Evolutionary conservation across 2,329 filamentous ascomycete genomes (phyloP).

Genomic region (Immersiporthe knoxdaviesiana): DNA sequence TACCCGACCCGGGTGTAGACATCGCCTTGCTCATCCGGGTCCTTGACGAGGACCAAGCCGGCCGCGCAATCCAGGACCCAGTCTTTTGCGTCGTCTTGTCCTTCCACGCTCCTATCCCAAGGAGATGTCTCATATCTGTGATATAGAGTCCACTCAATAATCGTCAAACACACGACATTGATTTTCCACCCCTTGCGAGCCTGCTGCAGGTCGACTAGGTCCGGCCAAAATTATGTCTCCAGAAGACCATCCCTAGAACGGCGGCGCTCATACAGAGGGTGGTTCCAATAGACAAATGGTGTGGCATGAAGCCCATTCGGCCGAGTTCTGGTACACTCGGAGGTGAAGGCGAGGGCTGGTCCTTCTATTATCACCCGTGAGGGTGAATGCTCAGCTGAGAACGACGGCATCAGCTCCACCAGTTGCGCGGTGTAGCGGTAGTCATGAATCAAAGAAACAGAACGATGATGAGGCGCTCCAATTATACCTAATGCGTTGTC

Average conservation of each 20-base stretch:
- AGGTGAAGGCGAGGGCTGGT: not conserved
- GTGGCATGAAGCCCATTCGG: too few species aligned
- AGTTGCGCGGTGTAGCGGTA: not conserved
- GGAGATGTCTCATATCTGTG: not conserved
- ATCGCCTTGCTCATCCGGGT: not conserved
- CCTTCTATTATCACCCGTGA: slow-evolving; percentile 3
- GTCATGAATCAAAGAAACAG: too few species aligned
- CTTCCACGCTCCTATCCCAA: not conserved
- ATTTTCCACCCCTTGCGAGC: not conserved
- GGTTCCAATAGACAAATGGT: not conserved
- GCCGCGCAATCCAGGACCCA: not conserved
- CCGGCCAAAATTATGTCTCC: not conserved
- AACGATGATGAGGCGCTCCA: too few species aligned
- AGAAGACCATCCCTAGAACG: too few species aligned
- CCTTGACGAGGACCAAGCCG: not conserved
- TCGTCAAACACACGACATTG: not conserved
- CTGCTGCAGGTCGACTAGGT: not conserved
- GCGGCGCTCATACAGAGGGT: not conserved
- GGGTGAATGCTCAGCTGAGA: not conserved
- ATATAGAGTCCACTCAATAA: not conserved
- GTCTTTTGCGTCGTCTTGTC: too few species aligned
- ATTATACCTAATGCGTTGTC: too few species aligned
- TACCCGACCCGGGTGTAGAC: not conserved
- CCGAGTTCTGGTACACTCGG: not conserved
- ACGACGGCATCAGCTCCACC: not conserved